Evolutionary conservation across 345 rosid species (phyloP), one percentile per base, ranked within the genome.

Genomic region (Capsella bursapastoris): DNA sequence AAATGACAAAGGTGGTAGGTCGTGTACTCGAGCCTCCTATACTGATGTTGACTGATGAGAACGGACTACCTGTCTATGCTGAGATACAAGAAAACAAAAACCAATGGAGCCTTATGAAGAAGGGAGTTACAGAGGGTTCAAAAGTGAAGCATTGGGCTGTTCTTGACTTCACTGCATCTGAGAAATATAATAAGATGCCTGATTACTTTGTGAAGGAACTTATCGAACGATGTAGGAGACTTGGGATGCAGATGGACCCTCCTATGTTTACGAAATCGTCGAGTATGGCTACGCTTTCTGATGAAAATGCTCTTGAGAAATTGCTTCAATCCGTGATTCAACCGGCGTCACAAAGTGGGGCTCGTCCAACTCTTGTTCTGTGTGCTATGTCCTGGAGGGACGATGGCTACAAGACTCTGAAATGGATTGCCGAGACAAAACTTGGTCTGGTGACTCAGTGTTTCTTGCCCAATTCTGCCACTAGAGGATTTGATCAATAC

Each of bases 391-490:
- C 93, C 1, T 8, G 28, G 57, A 88, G 49, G 71, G 68, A 79
- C 71, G 51, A 75, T 6, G 97, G 98, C n/a, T 91, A 91, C 84
- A 89, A 89, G 70, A 68, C 73, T 83, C 85, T 93, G 48, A 93
- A 91, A 67, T 93, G 97, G 93, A 80, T 89, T 62, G 85, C 90
- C 0, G 98, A 93, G 80, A 93, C 92, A 10, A 78, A 60, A 82
- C 80, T 91, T 37, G 97, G 98, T 70, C 27, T 93, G 16, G 87
- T 93, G 37, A 93, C 97, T 29, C 98, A 93, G 56, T 93, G 96
- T 70, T 93, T 92, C 64, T 82, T 93, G 79, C 81, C 88, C 0
- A 4, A 0, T 5, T 40, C 67, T 38, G 92, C 92, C 5, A 78
- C 61, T 51, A 81, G 3, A 35, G 83, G 79, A 14, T 61, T 62